Conservation (phyloP, 148 eudicot genomes). For the Rhododendron ovatum region DNA sequence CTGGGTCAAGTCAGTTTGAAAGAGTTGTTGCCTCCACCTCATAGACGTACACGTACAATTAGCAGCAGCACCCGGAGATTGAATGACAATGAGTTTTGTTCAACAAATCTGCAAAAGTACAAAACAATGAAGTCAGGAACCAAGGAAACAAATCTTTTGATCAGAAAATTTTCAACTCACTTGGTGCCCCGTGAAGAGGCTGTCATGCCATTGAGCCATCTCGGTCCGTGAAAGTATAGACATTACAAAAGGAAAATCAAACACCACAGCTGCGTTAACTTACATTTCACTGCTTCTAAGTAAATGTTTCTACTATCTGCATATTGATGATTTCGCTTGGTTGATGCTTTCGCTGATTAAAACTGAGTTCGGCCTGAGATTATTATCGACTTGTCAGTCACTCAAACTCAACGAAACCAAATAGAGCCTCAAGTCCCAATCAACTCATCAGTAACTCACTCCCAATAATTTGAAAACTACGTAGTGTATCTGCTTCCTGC, state of each 20-base stretch:
- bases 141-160: constrained; percentile 7
- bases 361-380: background rate
- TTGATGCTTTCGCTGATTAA: background rate
- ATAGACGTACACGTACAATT: background rate
- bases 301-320: background rate
- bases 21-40: background rate
- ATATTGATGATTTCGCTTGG: background rate
- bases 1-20: background rate
- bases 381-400: background rate
- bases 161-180: constrained; percentile 10
- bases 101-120: constrained; percentile 1
- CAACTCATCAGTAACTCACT: background rate
- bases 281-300: background rate
- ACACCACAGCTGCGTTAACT: background rate
- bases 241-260: background rate
- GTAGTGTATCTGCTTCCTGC: background rate
- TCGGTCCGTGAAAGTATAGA: background rate
- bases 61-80: background rate
- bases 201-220: constrained; percentile 14
- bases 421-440: background rate
- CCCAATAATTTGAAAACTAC: background rate
- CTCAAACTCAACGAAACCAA: background rate
- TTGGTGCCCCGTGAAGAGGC: constrained; percentile 18
- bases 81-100: background rate
- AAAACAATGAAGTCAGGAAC: background rate